Percentiles rank a stretch among this genome's conserved stretches.
phyloP scores from a whole-genome alignment of 495 filamentous ascomycete genomes.

The Staphylotrichum tortipilum region DNA sequence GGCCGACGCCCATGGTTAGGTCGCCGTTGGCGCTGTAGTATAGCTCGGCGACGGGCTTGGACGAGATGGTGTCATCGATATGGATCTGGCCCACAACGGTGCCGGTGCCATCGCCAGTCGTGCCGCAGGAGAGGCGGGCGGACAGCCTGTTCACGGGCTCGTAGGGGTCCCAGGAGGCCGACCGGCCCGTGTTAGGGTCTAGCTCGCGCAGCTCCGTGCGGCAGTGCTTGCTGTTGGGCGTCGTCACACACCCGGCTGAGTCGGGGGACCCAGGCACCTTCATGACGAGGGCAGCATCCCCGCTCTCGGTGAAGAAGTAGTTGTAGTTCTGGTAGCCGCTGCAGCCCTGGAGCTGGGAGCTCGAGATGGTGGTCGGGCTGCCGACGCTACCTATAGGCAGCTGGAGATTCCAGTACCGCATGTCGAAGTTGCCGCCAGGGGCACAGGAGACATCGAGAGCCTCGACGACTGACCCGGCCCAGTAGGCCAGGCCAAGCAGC shows the following conservation, averaged over 20 bases:
- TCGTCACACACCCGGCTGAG: constrained; percentile 30
- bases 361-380: constrained; percentile 18
- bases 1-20: constrained; percentile 27
- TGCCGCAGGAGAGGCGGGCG: constrained; percentile 10
- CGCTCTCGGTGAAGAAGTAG: constrained; percentile 31
- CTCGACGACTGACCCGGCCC: not conserved
- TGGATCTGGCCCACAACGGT: constrained; percentile 35
- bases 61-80: constrained; percentile 22
- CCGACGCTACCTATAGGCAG: constrained; percentile 28
- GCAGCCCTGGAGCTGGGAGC: constrained; percentile 26
- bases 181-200: constrained; percentile 9
- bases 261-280: constrained; percentile 22
- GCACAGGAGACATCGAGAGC: constrained; percentile 23
- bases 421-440: constrained; percentile 34
- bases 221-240: constrained; percentile 31
- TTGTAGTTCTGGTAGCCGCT: constrained; percentile 24
- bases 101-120: not conserved
- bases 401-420: constrained; percentile 26
- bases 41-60: constrained; percentile 33
- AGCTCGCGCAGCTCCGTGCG: constrained; percentile 35
- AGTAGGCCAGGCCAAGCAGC: not conserved
- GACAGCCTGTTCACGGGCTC: constrained; percentile 25
- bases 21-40: constrained; percentile 26
- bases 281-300: constrained; percentile 28
- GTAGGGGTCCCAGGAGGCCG: constrained; percentile 24